Evolutionary conservation across 495 filamentous ascomycete genomes (phyloP).

Genomic region (Aspergillus bridgeri): DNA sequence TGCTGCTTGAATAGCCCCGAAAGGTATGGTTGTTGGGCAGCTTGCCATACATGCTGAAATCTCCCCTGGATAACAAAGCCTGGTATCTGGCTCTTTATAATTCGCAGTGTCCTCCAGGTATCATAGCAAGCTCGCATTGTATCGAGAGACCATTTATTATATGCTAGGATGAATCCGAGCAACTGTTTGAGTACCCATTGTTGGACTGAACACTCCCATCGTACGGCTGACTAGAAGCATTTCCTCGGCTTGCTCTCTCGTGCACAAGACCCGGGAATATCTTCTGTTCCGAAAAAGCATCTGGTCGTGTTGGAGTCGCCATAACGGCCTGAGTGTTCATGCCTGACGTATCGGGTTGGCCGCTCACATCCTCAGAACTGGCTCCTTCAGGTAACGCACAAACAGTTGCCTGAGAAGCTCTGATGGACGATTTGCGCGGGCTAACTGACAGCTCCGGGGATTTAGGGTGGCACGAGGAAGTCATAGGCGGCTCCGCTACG

Average conservation of each 20-base stretch:
- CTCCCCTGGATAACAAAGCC: background rate
- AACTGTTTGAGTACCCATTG: background rate
- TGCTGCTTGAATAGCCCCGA: background rate
- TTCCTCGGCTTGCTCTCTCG: slow-evolving; percentile 51
- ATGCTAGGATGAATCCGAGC: background rate
- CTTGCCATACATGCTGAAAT: background rate
- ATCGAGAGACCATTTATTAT: background rate
- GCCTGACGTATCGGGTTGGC: background rate
- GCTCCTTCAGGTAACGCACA: background rate
- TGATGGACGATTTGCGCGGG: background rate
- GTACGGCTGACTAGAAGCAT: slow-evolving; percentile 21
- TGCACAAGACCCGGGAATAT: slow-evolving; percentile 72
- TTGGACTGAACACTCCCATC: background rate
- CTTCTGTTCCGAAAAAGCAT: slow-evolving; percentile 57
- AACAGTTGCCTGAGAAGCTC: background rate
- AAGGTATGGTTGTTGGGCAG: background rate
- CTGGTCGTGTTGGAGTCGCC: slow-evolving; percentile 34
- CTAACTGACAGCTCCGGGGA: background rate
- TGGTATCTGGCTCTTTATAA: background rate
- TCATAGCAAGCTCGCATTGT: background rate
- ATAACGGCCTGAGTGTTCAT: slow-evolving; percentile 20
- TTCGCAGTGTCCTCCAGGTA: background rate
- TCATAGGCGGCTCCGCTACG: background rate
- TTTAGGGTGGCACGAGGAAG: background rate
- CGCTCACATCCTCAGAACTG: background rate